Conservation (phyloP, 2,329 filamentous ascomycete genomes). For the Colletotrichum tofieldiae region DNA sequence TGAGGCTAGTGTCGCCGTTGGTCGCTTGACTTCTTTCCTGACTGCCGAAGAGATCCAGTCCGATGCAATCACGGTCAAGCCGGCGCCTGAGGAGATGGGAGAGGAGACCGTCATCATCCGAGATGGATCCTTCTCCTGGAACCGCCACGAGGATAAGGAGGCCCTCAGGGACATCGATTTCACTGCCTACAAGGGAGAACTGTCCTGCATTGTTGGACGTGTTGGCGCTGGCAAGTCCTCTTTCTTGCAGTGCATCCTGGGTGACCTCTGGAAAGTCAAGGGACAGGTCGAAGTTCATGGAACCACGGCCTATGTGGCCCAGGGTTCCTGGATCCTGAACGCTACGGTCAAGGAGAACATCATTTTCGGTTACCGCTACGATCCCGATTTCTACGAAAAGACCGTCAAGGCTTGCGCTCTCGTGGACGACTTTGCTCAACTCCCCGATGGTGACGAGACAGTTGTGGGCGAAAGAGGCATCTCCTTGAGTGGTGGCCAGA, state of each 20-base stretch:
- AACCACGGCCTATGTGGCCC: conserved; percentile 90
- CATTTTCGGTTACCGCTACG: conserved; percentile 94
- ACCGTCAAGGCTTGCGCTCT: conserved; percentile 94
- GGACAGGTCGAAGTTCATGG: conserved; percentile 89
- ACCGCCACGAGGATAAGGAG: conserved; percentile 81
- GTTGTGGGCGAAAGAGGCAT: conserved; percentile 98
- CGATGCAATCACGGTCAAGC: conserved; percentile 82
- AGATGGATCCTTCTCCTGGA: conserved; percentile 94
- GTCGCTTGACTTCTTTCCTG: conserved; percentile 87
- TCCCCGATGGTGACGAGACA: conserved; percentile 96
- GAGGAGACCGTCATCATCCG: conserved; percentile 89
- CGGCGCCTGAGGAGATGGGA: conserved; percentile 80
- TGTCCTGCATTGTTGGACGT: conserved; percentile 92
- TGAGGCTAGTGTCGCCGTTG: conserved; percentile 93
- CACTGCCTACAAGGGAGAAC: conserved; percentile 90
- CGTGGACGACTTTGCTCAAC: conserved; percentile 88
- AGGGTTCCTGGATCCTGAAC: conserved; percentile 97
- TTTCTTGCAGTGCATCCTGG: conserved; percentile 88
- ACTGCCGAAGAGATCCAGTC: conserved; percentile 90
- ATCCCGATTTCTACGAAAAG: conserved; percentile 93
- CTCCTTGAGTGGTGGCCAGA: conserved; percentile 95
- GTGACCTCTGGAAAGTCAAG: conserved; percentile 91
- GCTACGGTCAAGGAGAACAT: conserved; percentile 98
- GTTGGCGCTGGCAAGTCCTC: conserved; percentile 98
- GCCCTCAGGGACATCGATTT: conserved; percentile 89